These are phyloP conservation scores for Prunus persica DNA, from an alignment of 306 rosid genomes.

Conservation along the genomic window Prunus_persica_NCBIv2 NC_034016.1:14848501-14849000, in stretches of 20 bases:
- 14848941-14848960: not conserved
- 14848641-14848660: not conserved
- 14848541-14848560: slow-evolving; percentile 44
- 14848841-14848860: not conserved
- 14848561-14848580: slow-evolving; percentile 64
- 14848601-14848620: slow-evolving; percentile 60
- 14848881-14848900: not conserved
- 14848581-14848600: slow-evolving; percentile 78
- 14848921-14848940: not conserved
- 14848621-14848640: slow-evolving; percentile 2
- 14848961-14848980: not conserved
- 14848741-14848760: not conserved
- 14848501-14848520: too few species aligned
- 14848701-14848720: not conserved
- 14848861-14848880: not conserved
- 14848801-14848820: not conserved
- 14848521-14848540: not conserved
- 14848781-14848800: not conserved
- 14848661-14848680: not conserved
- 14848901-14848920: not conserved
- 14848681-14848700: not conserved
- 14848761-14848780: not conserved
- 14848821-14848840: not conserved
- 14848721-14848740: slow-evolving; percentile 1
- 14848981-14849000: not conserved